phyloP scores from a whole-genome alignment of 2,329 filamentous ascomycete species.

The Alternaria ventricosa region DNA sequence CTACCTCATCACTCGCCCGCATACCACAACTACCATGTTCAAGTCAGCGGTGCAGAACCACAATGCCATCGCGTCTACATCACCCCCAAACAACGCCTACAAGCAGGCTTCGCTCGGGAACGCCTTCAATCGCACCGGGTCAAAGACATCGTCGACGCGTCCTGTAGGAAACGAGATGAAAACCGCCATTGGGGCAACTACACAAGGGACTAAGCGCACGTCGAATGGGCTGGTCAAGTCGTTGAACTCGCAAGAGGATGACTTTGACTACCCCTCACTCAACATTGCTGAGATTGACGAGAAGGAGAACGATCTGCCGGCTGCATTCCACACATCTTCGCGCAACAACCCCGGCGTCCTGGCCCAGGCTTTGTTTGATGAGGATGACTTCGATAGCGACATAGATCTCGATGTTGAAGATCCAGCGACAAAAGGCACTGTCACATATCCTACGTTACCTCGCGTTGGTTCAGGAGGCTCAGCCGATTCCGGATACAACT shows the following conservation, averaged over 20 bases:
- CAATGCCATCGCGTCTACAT: conserved; percentile 38
- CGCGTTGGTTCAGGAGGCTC: conserved; percentile 32
- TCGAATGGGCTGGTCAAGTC: conserved; percentile 56
- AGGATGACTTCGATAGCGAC: conserved; percentile 89
- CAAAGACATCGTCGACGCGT: conserved; percentile 35
- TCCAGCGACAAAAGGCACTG: conserved; percentile 57
- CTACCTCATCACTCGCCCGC: conserved; percentile 24
- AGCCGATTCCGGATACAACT: conserved; percentile 43
- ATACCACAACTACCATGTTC: conserved; percentile 45
- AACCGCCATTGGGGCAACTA: conserved; percentile 17
- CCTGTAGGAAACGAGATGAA: conserved; percentile 45
- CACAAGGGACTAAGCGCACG: conserved; percentile 53
- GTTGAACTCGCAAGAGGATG: conserved; percentile 45
- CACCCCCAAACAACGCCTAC: conserved; percentile 28
- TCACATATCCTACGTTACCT: conserved; percentile 52
- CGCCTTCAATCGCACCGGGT: conserved; percentile 48
- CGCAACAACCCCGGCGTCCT: conserved; percentile 29
- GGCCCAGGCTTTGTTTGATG: conserved; percentile 61
- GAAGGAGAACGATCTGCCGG: conserved; percentile 33
- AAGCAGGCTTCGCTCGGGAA: conserved; percentile 48
- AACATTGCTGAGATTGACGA: conserved; percentile 31
- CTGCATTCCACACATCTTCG: conserved; percentile 17
- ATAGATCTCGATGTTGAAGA: conserved; percentile 74
- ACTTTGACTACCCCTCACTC: conserved; percentile 38
- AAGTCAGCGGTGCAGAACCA: conserved; percentile 50